phyloP scores from a whole-genome alignment of 352 stramenopile genomes.

The Globisporangium uncinulatum region DNA sequence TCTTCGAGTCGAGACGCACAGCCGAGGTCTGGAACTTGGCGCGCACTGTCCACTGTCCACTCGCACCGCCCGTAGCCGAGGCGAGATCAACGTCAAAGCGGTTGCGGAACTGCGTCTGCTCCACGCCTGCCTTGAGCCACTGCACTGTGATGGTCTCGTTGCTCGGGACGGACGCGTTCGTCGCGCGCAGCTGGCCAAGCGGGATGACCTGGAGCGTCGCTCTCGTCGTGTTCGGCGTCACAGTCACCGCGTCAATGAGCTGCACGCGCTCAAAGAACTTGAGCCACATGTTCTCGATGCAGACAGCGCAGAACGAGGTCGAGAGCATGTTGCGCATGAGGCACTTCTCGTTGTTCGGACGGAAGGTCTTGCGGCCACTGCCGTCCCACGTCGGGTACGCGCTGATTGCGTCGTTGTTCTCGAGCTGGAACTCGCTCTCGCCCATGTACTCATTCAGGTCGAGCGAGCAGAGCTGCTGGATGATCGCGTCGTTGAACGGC shows the following conservation, averaged over 20 bases:
- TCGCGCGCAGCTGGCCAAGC: background rate
- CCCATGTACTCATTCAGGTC: conserved; percentile 27
- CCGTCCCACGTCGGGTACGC: conserved; percentile 28
- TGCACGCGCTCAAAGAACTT: conserved; percentile 24
- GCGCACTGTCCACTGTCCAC: background rate
- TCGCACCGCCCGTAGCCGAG: background rate
- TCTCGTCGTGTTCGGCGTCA: no score
- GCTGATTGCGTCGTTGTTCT: conserved; percentile 18
- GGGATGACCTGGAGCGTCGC: no score
- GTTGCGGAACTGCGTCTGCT: background rate
- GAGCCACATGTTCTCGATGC: conserved; percentile 35
- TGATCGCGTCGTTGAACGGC: conserved; percentile 17
- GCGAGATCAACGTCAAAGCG: background rate
- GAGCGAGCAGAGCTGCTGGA: conserved; percentile 28
- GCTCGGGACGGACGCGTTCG: background rate
- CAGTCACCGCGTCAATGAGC: conserved; percentile 23
- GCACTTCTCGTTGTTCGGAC: conserved; percentile 7
- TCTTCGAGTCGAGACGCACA: background rate
- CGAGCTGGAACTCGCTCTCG: conserved; percentile 17
- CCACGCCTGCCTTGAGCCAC: background rate
- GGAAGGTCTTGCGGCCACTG: conserved; percentile 22
- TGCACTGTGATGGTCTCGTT: background rate
- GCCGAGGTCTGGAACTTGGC: background rate
- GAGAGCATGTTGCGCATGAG: conserved; percentile 40
- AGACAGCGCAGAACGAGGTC: conserved; percentile 27